Conservation (phyloP, 1,284 basidiomycete genomes). For the Trametes polyzona region DNA sequence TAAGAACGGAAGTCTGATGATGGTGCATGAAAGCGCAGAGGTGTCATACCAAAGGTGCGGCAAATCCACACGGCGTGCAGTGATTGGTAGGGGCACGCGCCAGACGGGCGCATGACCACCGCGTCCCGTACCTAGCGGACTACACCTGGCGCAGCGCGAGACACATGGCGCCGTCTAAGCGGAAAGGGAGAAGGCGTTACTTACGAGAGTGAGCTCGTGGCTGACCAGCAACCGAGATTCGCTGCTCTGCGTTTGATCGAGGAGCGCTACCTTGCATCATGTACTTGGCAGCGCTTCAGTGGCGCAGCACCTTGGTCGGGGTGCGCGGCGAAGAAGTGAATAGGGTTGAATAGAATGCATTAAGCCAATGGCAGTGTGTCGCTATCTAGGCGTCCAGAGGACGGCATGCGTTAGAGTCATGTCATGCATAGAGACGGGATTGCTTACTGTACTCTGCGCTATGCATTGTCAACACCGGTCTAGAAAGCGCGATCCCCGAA, state of each 20-base stretch:
- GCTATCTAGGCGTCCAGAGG: neutral
- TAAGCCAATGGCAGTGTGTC: neutral
- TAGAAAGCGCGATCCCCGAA: neutral
- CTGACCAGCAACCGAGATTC: no score
- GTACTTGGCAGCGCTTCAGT: neutral
- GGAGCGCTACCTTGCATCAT: neutral
- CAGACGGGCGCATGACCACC: neutral
- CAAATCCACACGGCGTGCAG: neutral
- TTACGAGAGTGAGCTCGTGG: neutral
- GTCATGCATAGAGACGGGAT: neutral
- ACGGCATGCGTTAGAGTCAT: neutral
- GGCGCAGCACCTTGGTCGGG: neutral
- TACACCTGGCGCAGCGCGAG: neutral
- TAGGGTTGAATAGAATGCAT: neutral
- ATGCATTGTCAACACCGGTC: no score
- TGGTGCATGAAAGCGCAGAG: neutral
- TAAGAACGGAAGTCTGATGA: neutral
- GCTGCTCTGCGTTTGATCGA: neutral
- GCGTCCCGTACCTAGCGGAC: neutral
- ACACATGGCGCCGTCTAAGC: neutral
- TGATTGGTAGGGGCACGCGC: neutral
- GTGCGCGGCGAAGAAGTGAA: neutral
- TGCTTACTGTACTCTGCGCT: conserved; percentile 2
- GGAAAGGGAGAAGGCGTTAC: neutral
- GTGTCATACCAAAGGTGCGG: neutral